Evolutionary conservation across 169 alveolate species (phyloP), one percentile per base, ranked within the genome.

Genomic region (Cryptosporidium sp.): DNA sequence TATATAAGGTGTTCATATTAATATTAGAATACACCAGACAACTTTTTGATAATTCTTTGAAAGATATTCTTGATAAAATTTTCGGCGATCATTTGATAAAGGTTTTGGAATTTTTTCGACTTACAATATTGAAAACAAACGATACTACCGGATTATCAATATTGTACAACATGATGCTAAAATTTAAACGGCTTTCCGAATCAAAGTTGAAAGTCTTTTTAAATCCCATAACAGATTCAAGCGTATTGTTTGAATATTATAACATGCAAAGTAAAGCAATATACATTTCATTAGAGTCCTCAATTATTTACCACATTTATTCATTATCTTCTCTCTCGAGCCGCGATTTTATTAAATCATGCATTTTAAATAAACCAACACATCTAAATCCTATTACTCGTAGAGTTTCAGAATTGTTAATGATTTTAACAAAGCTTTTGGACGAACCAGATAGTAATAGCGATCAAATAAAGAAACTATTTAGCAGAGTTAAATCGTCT

Each of bases 61-160:
- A 80, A 26, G 31, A 80, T n/a, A 37, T 61, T 14, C 18, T 58
- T 29, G 21, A 14, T 21, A 2, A 23, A 23, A 62, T 65, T 26
- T 80, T 80, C 62, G 18, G 1, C 4, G 69, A 62, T 10, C 70
- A 80, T 50, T 65, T 80, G 8, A 52, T 23, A 26, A 62, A 62
- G 50, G 10, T 65, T 23, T 18, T 59, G 5, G 31, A 58, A 58
- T 26, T 80, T 10, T 26, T 80, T 80, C 45, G 41, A 23, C 12
- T 9, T 10, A 16, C 41, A 18, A 62, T 62, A 29, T 80, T 67
- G 23, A 80, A 62, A 61, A 62, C 67, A 41, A 62, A n/a, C 26
- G 89, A 80, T 59, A 41, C 39, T 9, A 80, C 39, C 7, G 89
- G 89, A 18, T 43, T 80, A 31, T 59, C 68, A 33, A 41, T 80